Percentiles rank a stretch among this genome's conserved stretches.
phyloP scores from a whole-genome alignment of 2,329 filamentous ascomycete genomes.

The Dactylellina leptospora region DNA sequence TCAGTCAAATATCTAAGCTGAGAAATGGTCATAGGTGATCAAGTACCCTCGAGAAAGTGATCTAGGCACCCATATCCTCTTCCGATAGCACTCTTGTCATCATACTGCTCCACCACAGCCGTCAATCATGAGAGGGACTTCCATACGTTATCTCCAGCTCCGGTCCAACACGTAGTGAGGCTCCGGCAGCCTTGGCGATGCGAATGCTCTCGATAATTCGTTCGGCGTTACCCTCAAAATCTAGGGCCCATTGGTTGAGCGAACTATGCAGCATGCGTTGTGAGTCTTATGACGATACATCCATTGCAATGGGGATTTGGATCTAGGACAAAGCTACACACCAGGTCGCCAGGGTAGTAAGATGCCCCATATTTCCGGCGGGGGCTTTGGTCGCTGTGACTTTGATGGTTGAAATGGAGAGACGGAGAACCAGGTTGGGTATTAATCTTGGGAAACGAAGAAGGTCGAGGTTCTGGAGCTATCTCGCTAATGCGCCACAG shows the following conservation, averaged over 20 bases:
- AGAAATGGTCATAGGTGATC: slow-evolving; percentile 56
- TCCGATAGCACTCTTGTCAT: slow-evolving; percentile 56
- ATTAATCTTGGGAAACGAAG: no score
- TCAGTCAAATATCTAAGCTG: no score
- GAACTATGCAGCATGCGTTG: slow-evolving; percentile 9
- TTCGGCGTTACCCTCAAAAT: slow-evolving; percentile 71
- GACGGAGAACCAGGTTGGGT: neutral
- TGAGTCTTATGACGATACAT: neutral
- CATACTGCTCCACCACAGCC: neutral
- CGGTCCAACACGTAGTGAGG: slow-evolving; percentile 70
- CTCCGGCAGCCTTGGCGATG: slow-evolving; percentile 69
- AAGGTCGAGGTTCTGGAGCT: no score
- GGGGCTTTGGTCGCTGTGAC: neutral
- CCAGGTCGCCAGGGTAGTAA: slow-evolving; percentile 62
- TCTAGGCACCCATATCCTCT: slow-evolving; percentile 75
- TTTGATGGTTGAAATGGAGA: neutral
- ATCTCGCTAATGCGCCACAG: no score
- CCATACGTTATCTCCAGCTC: slow-evolving; percentile 65
- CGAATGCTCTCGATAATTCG: slow-evolving; percentile 72
- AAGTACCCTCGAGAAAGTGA: slow-evolving; percentile 69
- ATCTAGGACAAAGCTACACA: slow-evolving; percentile 4
- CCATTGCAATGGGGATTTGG: neutral
- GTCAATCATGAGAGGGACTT: slow-evolving; percentile 42
- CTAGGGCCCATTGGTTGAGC: slow-evolving; percentile 66
- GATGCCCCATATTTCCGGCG: slow-evolving; percentile 59